Evolutionary conservation across 1,139 yeast genomes (phyloP).

Genomic region (Nakaseomyces glabratus): DNA sequence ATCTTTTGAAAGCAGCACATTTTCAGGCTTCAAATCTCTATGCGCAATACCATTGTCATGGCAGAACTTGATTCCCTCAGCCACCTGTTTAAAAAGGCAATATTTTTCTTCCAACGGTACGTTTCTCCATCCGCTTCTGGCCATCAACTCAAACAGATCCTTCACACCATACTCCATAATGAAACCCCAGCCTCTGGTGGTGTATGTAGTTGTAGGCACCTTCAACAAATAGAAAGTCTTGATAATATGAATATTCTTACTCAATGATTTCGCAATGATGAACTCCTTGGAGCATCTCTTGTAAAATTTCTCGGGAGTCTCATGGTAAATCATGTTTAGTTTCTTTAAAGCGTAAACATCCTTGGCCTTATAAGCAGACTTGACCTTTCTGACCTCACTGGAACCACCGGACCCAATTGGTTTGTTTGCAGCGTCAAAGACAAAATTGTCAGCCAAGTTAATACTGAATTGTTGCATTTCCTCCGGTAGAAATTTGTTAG

Average conservation of each 20-base stretch:
- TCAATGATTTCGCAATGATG: slow-evolving; percentile 46
- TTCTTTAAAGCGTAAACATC: slow-evolving; percentile 54
- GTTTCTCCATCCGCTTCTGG: slow-evolving; percentile 40
- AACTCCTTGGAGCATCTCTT: slow-evolving; percentile 56
- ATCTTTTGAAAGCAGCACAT: slow-evolving; percentile 49
- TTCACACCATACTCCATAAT: slow-evolving; percentile 59
- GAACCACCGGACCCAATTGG: slow-evolving; percentile 70
- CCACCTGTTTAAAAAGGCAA: slow-evolving; percentile 41
- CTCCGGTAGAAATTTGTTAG: slow-evolving; percentile 54
- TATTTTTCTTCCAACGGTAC: slow-evolving; percentile 46
- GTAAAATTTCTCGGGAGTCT: slow-evolving; percentile 59
- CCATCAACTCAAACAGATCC: slow-evolving; percentile 57
- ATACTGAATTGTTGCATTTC: slow-evolving; percentile 45
- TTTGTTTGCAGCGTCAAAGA: slow-evolving; percentile 36
- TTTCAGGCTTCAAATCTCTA: slow-evolving; percentile 91
- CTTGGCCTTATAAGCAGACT: slow-evolving; percentile 33
- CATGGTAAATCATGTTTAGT: slow-evolving; percentile 51
- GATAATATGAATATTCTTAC: slow-evolving; percentile 49
- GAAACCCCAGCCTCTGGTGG: slow-evolving; percentile 71
- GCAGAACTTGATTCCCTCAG: slow-evolving; percentile 54
- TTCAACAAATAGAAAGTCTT: slow-evolving; percentile 47
- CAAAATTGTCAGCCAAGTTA: slow-evolving; percentile 51
- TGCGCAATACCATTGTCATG: slow-evolving; percentile 80
- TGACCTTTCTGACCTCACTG: slow-evolving; percentile 51
- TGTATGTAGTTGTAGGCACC: slow-evolving; percentile 46